Evolutionary conservation across 805 yeast species (phyloP).

Genomic region (Brettanomyces nanus): DNA sequence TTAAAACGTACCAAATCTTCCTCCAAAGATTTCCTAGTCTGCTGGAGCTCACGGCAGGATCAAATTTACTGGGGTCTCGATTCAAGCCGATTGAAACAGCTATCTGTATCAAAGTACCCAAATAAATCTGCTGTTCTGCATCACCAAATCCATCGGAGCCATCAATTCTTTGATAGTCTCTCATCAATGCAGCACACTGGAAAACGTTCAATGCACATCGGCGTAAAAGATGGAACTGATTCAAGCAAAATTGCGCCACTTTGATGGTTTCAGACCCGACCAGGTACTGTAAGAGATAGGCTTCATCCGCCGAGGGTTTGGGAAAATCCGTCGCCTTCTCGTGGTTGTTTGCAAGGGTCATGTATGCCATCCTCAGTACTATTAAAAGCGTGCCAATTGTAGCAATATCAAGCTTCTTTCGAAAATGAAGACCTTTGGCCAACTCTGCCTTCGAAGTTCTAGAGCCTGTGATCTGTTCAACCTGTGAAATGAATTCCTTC

Average conservation of each 20-base stretch:
- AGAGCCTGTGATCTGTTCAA: constrained; percentile 25
- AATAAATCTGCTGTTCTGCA: constrained; percentile 47
- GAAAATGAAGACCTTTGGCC: constrained; percentile 26
- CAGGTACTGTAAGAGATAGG: constrained; percentile 36
- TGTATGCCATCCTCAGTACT: constrained; percentile 35
- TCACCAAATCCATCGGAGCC: constrained; percentile 48
- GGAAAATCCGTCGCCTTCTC: constrained; percentile 13
- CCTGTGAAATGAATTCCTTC: constrained; percentile 23
- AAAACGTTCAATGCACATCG: constrained; percentile 42
- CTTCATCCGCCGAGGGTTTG: constrained; percentile 9
- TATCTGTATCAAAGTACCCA: constrained; percentile 56
- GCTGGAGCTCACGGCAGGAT: constrained; percentile 9
- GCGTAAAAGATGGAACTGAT: constrained; percentile 43
- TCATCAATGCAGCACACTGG: constrained; percentile 45
- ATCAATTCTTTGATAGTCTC: constrained; percentile 40
- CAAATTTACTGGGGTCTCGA: constrained; percentile 48
- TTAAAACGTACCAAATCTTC: constrained; percentile 49
- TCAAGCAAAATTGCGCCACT: constrained; percentile 46
- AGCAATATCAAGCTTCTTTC: constrained; percentile 41
- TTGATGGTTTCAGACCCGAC: constrained; percentile 20
- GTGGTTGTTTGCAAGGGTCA: not conserved
- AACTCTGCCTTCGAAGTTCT: constrained; percentile 21
- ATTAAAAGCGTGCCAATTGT: constrained; percentile 37
- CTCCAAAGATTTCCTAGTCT: constrained; percentile 42
- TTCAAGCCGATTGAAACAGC: constrained; percentile 60